Percentiles rank a stretch among this genome's conserved stretches.
phyloP scores from a whole-genome alignment of 805 yeast genomes.

The Zygosaccharomyces lentus region DNA sequence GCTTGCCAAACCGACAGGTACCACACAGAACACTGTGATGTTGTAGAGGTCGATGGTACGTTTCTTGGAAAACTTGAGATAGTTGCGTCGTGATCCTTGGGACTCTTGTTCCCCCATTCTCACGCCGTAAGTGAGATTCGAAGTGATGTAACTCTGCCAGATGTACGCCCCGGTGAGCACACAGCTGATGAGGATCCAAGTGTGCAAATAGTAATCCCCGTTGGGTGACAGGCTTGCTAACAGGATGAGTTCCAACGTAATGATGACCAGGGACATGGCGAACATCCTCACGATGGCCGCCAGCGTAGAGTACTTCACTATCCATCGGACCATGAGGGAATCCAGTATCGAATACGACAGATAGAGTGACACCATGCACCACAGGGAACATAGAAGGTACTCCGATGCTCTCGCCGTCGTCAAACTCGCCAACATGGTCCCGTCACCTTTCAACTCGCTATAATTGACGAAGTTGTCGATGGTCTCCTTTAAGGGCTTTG shows the following conservation, averaged over 20 bases:
- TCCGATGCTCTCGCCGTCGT: constrained; percentile 71
- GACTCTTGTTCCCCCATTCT: constrained; percentile 13
- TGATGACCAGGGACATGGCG: constrained; percentile 70
- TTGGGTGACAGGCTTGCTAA: constrained; percentile 67
- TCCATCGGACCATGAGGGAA: constrained; percentile 90
- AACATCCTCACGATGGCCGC: constrained; percentile 87
- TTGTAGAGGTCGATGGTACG: constrained; percentile 83
- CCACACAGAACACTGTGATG: constrained; percentile 92
- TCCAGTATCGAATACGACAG: constrained; percentile 79
- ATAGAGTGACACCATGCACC: constrained; percentile 89
- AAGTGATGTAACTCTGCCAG: constrained; percentile 82
- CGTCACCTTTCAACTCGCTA: constrained; percentile 14
- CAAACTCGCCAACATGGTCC: constrained; percentile 28
- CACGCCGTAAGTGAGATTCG: constrained; percentile 48
- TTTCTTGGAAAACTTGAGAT: constrained; percentile 25
- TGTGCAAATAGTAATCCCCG: constrained; percentile 70
- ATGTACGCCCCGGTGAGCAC: constrained; percentile 75
- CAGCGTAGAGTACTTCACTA: constrained; percentile 78
- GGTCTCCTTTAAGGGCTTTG: constrained; percentile 23
- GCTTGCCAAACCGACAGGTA: constrained; percentile 95
- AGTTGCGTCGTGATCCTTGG: constrained; percentile 1
- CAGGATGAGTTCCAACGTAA: constrained; percentile 64
- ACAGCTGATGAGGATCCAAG: constrained; percentile 90
- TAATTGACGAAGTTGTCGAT: constrained; percentile 22
- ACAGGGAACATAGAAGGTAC: constrained; percentile 75